Percentiles rank a stretch among this genome's conserved stretches.
Evolutionary conservation across 1,284 basidiomycete genomes (phyloP).

Genomic region (Ceratobasidium sp.): DNA sequence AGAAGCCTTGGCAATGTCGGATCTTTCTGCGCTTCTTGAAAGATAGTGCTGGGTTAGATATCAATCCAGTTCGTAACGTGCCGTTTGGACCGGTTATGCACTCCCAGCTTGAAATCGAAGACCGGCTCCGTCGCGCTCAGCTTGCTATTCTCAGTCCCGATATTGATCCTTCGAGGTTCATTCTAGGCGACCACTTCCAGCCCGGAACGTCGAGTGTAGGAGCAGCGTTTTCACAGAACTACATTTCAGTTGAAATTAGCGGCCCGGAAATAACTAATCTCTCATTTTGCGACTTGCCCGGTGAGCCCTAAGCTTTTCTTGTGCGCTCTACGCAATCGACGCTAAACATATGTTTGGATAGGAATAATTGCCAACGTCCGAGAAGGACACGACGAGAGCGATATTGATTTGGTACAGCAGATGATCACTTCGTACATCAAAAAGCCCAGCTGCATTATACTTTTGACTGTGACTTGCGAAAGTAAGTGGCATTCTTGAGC

Average conservation of each 20-base stretch:
- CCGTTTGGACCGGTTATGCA: slow-evolving; percentile 51
- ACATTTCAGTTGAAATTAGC: slow-evolving; percentile 53
- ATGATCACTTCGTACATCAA: slow-evolving; percentile 52
- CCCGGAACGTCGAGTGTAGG: neutral
- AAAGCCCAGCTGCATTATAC: slow-evolving; percentile 52
- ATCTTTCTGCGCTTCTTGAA: slow-evolving; percentile 51
- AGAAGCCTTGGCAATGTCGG: slow-evolving; percentile 50
- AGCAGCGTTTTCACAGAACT: slow-evolving; percentile 52
- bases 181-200: slow-evolving; percentile 44
- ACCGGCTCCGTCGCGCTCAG: slow-evolving; percentile 52
- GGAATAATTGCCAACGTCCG: slow-evolving; percentile 53
- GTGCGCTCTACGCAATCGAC: neutral
- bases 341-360: slow-evolving; percentile 17
- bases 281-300: slow-evolving; percentile 54
- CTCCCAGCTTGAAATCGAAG: slow-evolving; percentile 49
- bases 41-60: slow-evolving; percentile 42
- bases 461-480: slow-evolving; percentile 52
- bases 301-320: slow-evolving; percentile 41
- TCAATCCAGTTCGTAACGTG: slow-evolving; percentile 45
- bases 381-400: slow-evolving; percentile 46
- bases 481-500: slow-evolving; percentile 36
- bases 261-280: slow-evolving; percentile 53
- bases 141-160: slow-evolving; percentile 53
- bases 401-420: slow-evolving; percentile 50
- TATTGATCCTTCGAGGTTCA: slow-evolving; percentile 31